phyloP scores from a whole-genome alignment of 2,329 filamentous ascomycete species.

The Talaromyces sp. region DNA sequence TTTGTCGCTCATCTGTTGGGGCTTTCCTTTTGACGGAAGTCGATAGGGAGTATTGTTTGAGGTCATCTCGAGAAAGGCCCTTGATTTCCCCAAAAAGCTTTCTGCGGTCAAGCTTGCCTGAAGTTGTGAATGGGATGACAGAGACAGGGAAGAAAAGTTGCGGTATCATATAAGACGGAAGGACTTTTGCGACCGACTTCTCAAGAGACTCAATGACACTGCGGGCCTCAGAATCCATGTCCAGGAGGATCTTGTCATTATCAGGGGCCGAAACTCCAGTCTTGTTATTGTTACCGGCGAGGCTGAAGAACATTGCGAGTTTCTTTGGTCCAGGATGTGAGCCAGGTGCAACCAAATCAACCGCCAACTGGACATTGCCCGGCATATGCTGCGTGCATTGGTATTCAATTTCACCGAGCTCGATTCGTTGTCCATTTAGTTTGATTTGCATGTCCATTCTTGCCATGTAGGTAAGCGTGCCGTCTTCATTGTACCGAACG shows the following conservation, averaged over 20 bases:
- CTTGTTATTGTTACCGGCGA: conserved; percentile 14
- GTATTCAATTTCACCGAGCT: conserved; percentile 41
- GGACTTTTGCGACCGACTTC: conserved; percentile 20
- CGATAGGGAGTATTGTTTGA: conserved; percentile 29
- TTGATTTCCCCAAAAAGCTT: conserved; percentile 27
- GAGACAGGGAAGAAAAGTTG: conserved; percentile 12
- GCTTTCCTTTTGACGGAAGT: conserved; percentile 18
- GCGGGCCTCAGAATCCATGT: conserved; percentile 22
- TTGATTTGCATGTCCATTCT: conserved; percentile 39
- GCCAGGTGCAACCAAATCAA: conserved; percentile 38
- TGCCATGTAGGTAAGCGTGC: conserved; percentile 30
- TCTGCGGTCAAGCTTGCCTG: conserved; percentile 14
- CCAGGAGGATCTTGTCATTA: conserved; percentile 23
- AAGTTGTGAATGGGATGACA: conserved; percentile 11
- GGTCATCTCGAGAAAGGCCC: conserved; percentile 28
- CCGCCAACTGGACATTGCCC: conserved; percentile 35
- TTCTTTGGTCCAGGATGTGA: conserved; percentile 27
- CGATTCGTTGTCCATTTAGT: conserved; percentile 40
- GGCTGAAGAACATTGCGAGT: conserved; percentile 33
- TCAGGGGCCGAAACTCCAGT: neutral
- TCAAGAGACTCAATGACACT: conserved; percentile 24
- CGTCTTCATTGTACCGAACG: conserved; percentile 33
- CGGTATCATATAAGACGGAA: conserved; percentile 15
- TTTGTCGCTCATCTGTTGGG: conserved; percentile 22
- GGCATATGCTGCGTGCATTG: conserved; percentile 22